Conservation (phyloP, 352 stramenopile species). For the Phytophthora boehmeriae region DNA sequence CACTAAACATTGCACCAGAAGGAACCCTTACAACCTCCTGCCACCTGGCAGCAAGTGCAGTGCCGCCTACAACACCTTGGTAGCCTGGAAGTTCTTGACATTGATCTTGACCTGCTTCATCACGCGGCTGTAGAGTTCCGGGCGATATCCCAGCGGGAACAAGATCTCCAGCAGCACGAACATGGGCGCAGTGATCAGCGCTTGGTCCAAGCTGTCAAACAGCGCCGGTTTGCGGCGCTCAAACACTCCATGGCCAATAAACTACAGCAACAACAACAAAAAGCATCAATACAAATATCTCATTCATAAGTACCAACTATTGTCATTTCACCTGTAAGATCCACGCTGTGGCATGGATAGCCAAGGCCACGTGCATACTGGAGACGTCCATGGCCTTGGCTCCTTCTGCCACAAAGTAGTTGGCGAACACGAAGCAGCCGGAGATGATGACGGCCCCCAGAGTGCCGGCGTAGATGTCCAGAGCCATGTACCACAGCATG, state of each 20-base stretch:
- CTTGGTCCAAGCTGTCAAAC: constrained; percentile 87
- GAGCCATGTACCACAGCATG: constrained; percentile 82
- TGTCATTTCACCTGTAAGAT: constrained; percentile 37
- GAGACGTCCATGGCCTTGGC: constrained; percentile 39
- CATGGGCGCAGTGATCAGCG: constrained; percentile 82
- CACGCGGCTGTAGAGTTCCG: constrained; percentile 67
- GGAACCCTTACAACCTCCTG: neutral
- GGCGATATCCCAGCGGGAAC: constrained; percentile 81
- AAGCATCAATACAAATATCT: neutral
- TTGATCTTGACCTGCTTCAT: constrained; percentile 68
- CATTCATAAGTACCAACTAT: neutral
- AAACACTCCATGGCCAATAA: constrained; percentile 88
- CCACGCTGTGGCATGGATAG: constrained; percentile 69
- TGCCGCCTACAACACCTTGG: constrained; percentile 37
- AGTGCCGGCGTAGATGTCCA: constrained; percentile 66
- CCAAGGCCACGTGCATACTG: constrained; percentile 66
- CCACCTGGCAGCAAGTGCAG: neutral
- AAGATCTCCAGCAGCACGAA: constrained; percentile 90
- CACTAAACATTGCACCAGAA: too few relatives aligned
- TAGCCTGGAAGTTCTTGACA: constrained; percentile 59
- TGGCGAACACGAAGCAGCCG: constrained; percentile 57
- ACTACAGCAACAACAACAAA: constrained; percentile 33
- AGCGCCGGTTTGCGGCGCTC: constrained; percentile 88
- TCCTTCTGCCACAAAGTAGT: constrained; percentile 56
- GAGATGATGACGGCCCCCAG: constrained; percentile 65